Evolutionary conservation across 768 basidiomycete species (phyloP).

Genomic region (Coprinopsis strossmayeri): DNA sequence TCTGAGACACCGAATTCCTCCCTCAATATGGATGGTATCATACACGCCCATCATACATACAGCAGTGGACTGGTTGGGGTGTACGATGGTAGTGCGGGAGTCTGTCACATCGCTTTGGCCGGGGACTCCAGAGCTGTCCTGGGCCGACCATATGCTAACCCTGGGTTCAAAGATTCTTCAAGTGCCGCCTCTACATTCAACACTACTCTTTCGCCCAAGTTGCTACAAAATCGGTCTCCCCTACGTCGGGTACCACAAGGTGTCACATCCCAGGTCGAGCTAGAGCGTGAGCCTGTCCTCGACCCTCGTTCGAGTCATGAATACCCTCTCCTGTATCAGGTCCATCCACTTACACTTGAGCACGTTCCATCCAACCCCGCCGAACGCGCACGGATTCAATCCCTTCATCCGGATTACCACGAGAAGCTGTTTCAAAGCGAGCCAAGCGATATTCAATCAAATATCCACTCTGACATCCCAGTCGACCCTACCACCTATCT

Average conservation of each 20-base stretch:
- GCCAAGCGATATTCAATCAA: no score
- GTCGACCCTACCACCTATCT: constrained; percentile 17
- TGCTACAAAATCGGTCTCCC: neutral
- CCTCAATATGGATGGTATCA: no score
- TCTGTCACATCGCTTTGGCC: constrained; percentile 35
- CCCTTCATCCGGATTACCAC: constrained; percentile 21
- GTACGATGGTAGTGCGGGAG: constrained; percentile 32
- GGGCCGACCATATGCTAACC: constrained; percentile 26
- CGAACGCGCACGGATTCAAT: constrained; percentile 25
- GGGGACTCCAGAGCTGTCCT: constrained; percentile 46
- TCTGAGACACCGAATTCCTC: no score
- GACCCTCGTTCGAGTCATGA: neutral
- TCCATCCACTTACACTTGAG: constrained; percentile 32
- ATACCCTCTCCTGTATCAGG: constrained; percentile 23
- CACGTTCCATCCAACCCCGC: constrained; percentile 27
- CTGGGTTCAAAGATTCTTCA: neutral
- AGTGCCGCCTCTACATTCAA: neutral
- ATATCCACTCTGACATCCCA: no score
- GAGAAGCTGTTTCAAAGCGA: constrained; percentile 12
- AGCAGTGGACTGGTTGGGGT: constrained; percentile 40
- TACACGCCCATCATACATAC: no score
- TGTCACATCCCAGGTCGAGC: no score
- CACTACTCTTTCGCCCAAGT: neutral
- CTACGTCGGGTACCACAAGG: no score
- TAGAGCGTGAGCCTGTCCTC: no score